These are phyloP conservation scores for Blastobotrys americana DNA, from an alignment of 805 yeast genomes.

Conservation along the genomic window DNA sequence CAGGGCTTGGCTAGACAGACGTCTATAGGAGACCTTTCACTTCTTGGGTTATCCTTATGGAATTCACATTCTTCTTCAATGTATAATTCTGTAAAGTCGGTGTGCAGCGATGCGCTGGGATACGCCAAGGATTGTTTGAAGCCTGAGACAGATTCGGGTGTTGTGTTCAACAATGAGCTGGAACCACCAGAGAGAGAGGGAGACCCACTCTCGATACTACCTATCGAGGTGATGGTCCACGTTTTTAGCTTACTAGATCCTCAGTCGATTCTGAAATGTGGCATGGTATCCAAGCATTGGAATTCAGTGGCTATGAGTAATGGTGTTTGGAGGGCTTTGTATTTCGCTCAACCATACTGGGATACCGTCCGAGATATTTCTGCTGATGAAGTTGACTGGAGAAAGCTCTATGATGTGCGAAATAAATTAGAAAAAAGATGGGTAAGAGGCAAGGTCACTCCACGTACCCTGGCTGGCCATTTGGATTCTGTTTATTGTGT, in stretches of 20 bases:
- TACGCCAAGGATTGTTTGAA: slow-evolving; percentile 3
- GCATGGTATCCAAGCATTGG: slow-evolving; percentile 22
- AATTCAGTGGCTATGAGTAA: slow-evolving; percentile 12
- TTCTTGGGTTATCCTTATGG: slow-evolving; percentile 9
- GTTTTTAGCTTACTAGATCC: slow-evolving; percentile 18
- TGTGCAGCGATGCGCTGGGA: neutral
- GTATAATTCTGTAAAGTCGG: neutral
- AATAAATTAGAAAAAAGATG: slow-evolving; percentile 24
- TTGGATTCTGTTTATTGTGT: slow-evolving; percentile 77
- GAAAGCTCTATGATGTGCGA: slow-evolving; percentile 21
- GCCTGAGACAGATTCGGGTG: slow-evolving; percentile 20
- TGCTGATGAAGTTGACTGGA: slow-evolving; percentile 18
- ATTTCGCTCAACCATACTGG: slow-evolving; percentile 15
- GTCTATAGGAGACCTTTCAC: neutral
- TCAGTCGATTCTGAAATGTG: slow-evolving; percentile 14
- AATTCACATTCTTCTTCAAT: slow-evolving; percentile 10
- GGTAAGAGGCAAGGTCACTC: slow-evolving; percentile 19
- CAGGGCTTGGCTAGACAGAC: neutral
- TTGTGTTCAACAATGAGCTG: slow-evolving; percentile 14
- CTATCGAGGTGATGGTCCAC: slow-evolving; percentile 12
- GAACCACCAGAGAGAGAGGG: slow-evolving; percentile 9
- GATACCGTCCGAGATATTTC: slow-evolving; percentile 13
- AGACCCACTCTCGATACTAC: slow-evolving; percentile 12
- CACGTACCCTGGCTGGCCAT: slow-evolving; percentile 48
- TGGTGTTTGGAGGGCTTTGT: slow-evolving; percentile 22